Percentiles rank a stretch among this genome's conserved stretches.
Evolutionary conservation across 2,329 filamentous ascomycete genomes (phyloP).

Genomic region (Periconia sp.): DNA sequence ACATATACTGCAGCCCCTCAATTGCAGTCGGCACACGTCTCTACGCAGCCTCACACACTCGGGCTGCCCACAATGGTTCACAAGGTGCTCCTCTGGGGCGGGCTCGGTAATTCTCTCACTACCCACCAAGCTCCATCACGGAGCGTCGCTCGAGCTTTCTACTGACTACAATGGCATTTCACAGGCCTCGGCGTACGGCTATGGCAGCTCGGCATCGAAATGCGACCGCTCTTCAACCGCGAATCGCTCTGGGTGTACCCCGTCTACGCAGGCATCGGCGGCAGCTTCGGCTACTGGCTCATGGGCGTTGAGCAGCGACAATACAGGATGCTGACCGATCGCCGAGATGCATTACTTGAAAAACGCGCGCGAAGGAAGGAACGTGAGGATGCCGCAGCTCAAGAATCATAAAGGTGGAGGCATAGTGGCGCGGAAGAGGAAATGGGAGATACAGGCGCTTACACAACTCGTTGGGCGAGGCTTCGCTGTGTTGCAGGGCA

Average conservation of each 20-base stretch:
- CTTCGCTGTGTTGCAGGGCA: not conserved
- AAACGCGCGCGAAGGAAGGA: constrained; percentile 83
- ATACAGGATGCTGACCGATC: constrained; percentile 74
- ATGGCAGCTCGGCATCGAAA: constrained; percentile 98
- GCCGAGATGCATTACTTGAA: constrained; percentile 81
- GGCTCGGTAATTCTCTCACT: constrained; percentile 75
- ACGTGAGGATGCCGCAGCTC: constrained; percentile 57
- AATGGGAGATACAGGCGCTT: not conserved
- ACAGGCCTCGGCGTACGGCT: constrained; percentile 87
- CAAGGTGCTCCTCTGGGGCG: constrained; percentile 80
- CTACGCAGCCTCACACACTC: constrained; percentile 10
- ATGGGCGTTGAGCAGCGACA: constrained; percentile 88
- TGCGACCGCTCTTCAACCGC: constrained; percentile 90
- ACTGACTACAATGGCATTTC: constrained; percentile 26
- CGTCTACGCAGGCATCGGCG: constrained; percentile 82
- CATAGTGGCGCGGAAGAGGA: not conserved
- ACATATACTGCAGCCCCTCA: constrained; percentile 16
- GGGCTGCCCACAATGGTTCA: constrained; percentile 51
- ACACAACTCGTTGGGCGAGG: no score
- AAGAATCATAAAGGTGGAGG: constrained; percentile 22
- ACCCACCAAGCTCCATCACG: constrained; percentile 9
- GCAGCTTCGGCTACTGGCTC: constrained; percentile 96
- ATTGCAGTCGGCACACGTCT: constrained; percentile 18
- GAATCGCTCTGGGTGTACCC: constrained; percentile 91
- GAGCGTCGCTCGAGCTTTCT: constrained; percentile 11